Conservation (phyloP, 148 eudicot genomes). For the Camellia sinensis region DNA sequence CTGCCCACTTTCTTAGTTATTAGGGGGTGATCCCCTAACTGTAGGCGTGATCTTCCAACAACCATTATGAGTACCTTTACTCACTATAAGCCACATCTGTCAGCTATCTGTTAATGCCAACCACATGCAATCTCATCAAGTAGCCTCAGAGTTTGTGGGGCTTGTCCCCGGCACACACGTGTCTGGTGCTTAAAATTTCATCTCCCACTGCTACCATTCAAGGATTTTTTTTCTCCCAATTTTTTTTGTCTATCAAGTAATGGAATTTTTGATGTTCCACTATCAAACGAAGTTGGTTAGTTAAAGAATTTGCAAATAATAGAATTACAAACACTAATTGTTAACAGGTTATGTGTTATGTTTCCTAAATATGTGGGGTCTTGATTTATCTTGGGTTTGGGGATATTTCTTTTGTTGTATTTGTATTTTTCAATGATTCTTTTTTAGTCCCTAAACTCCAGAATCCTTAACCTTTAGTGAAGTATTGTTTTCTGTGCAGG, state of each 20-base stretch:
- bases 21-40: too few relatives aligned
- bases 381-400: neutral
- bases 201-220: too few relatives aligned
- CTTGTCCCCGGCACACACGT: too few relatives aligned
- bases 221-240: neutral
- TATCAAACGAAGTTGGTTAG: neutral
- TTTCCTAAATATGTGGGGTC: neutral
- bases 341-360: neutral
- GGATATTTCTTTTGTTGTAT: neutral
- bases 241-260: neutral
- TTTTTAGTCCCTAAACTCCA: neutral
- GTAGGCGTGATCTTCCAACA: too few relatives aligned
- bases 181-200: too few relatives aligned
- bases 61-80: too few relatives aligned
- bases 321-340: neutral
- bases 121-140: too few relatives aligned
- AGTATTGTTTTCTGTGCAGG: conserved; percentile 42
- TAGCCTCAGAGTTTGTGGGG: too few relatives aligned
- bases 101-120: too few relatives aligned
- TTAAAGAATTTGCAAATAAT: neutral
- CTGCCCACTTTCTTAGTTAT: too few relatives aligned
- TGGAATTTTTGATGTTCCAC: neutral
- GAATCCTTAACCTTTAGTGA: conserved; percentile 10
- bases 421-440: neutral
- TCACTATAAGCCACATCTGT: too few relatives aligned